Percentiles rank a stretch among this genome's conserved stretches.
These are phyloP conservation scores for Trifolium pratense DNA, from an alignment of 306 rosid genomes.

Conservation along the genomic window DNA sequence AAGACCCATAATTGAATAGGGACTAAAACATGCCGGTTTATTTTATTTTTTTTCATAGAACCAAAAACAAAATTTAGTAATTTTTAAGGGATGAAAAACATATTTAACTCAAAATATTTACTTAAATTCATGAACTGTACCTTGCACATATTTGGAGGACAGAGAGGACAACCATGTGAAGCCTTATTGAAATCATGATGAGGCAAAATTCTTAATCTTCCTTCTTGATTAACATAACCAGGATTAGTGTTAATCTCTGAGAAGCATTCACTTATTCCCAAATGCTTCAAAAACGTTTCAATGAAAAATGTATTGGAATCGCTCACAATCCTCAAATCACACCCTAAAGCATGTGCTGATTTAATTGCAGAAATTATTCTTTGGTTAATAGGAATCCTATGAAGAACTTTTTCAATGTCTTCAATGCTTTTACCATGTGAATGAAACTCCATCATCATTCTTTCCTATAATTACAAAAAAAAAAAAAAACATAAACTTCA, in stretches of 20 bases:
- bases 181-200: slow-evolving; percentile 58
- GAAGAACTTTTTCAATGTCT: background rate
- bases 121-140: slow-evolving; percentile 26
- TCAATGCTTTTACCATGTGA: background rate
- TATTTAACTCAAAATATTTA: too few relatives aligned
- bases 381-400: background rate
- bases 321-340: slow-evolving; percentile 80
- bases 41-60: too few relatives aligned
- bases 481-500: background rate
- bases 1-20: too few relatives aligned
- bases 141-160: slow-evolving; percentile 95
- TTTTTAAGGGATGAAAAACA: too few relatives aligned
- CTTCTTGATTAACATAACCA: slow-evolving; percentile 65
- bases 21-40: too few relatives aligned
- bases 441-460: slow-evolving; percentile 7
- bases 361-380: background rate
- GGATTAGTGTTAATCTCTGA: slow-evolving; percentile 78
- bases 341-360: slow-evolving; percentile 32
- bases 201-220: slow-evolving; percentile 63
- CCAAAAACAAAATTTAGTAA: too few relatives aligned
- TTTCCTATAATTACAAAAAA: background rate
- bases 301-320: slow-evolving; percentile 79
- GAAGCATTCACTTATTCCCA: slow-evolving; percentile 64
- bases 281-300: slow-evolving; percentile 69
- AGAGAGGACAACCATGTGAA: slow-evolving; percentile 61